Percentiles rank a stretch among this genome's conserved stretches.
Conservation (phyloP, 345 rosid species). For the Gossypium arboreum region DNA sequence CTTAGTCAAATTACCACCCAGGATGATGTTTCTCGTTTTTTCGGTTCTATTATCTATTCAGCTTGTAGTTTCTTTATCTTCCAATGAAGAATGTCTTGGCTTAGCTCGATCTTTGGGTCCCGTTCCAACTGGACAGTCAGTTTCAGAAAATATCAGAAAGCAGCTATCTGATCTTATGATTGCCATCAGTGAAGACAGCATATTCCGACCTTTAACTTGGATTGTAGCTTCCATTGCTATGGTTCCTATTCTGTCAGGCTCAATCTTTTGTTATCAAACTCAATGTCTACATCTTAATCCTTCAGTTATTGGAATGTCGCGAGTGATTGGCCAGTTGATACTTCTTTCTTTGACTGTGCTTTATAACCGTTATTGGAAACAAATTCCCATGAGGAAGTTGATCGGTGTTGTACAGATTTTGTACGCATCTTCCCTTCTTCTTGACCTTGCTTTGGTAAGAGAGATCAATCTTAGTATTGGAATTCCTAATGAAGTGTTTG, state of each 20-base stretch:
- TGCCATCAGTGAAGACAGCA: constrained; percentile 53
- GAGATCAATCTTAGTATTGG: constrained; percentile 62
- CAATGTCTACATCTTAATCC: constrained; percentile 70
- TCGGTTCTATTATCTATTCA: constrained; percentile 49
- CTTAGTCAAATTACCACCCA: constrained; percentile 43
- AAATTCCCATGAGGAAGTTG: constrained; percentile 63
- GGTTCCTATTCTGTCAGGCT: constrained; percentile 76
- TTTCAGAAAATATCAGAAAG: constrained; percentile 39
- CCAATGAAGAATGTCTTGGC: constrained; percentile 56
- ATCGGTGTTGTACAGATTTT: constrained; percentile 46
- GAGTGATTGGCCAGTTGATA: constrained; percentile 68
- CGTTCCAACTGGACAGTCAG: constrained; percentile 23
- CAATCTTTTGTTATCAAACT: constrained; percentile 81
- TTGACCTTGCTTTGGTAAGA: constrained; percentile 63
- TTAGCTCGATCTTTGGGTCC: constrained; percentile 31
- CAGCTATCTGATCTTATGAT: constrained; percentile 48
- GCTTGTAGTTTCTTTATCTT: constrained; percentile 44
- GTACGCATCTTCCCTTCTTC: constrained; percentile 65
- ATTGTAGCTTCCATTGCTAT: constrained; percentile 58
- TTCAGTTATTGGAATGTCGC: constrained; percentile 71
- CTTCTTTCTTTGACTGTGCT: constrained; percentile 58
- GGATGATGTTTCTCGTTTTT: constrained; percentile 53
- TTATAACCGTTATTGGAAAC: constrained; percentile 61
- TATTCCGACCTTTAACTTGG: constrained; percentile 60
- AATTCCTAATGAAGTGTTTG: constrained; percentile 61